These are phyloP conservation scores for Retiboletus fuscus DNA, from an alignment of 1,284 basidiomycete genomes.

Conservation along the genomic window DNA sequence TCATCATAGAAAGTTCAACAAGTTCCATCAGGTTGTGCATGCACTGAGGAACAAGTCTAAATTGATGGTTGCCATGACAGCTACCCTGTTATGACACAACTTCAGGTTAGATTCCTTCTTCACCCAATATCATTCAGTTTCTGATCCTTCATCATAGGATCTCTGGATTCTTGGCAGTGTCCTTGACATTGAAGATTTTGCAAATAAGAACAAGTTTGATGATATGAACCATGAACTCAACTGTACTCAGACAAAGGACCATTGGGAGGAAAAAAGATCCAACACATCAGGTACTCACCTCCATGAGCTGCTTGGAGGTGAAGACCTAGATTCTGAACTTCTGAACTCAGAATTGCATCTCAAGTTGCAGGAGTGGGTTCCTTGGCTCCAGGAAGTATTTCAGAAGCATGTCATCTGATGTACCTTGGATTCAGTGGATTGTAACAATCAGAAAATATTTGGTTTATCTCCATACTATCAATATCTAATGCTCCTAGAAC, in stretches of 20 bases:
- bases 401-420: background rate
- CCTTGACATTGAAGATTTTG: background rate
- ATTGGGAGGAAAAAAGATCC: background rate
- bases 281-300: background rate
- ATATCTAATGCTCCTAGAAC: slow-evolving; percentile 4
- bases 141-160: background rate
- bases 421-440: slow-evolving; percentile 3
- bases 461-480: background rate
- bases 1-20: slow-evolving; percentile 21
- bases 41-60: background rate
- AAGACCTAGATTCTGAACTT: background rate
- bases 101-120: slow-evolving; percentile 1
- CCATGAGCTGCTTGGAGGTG: background rate
- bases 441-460: background rate
- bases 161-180: background rate
- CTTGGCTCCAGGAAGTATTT: background rate
- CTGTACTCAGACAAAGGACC: background rate
- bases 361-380: background rate
- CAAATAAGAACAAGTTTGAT: background rate
- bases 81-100: slow-evolving; percentile 20
- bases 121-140: background rate
- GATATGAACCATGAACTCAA: background rate
- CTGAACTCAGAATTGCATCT: background rate
- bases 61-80: slow-evolving; percentile 14
- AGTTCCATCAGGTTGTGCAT: slow-evolving; percentile 1